Conservation (phyloP, 768 basidiomycete species). For the Boletus rex-veris region DNA sequence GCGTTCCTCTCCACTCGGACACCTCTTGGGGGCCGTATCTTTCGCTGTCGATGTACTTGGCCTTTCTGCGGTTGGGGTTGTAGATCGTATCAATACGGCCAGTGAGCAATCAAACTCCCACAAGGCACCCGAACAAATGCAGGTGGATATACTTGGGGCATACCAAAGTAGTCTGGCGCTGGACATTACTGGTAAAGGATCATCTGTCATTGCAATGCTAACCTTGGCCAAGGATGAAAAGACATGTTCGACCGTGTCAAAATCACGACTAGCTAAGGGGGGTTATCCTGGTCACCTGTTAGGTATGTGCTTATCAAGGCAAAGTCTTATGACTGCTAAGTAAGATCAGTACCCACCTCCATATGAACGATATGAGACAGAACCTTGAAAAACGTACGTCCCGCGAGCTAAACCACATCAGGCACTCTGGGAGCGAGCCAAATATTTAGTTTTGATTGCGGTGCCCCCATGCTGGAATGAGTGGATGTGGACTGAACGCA, state of each 20-base stretch:
- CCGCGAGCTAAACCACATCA: slow-evolving; percentile 14
- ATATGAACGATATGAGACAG: slow-evolving; percentile 11
- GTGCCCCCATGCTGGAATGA: not conserved
- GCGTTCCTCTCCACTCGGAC: not conserved
- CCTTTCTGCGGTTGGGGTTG: not conserved
- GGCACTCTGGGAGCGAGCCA: slow-evolving; percentile 8
- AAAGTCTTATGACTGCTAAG: slow-evolving; percentile 12
- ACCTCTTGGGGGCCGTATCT: not conserved
- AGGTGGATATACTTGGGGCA: not conserved
- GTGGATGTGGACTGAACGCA: not conserved
- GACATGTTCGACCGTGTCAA: slow-evolving; percentile 4
- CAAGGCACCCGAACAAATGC: not conserved
- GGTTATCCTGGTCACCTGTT: slow-evolving; percentile 26
- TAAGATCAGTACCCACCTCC: slow-evolving; percentile 12
- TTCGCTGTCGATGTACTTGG: not conserved
- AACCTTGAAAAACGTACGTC: slow-evolving; percentile 14
- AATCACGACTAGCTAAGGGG: slow-evolving; percentile 12
- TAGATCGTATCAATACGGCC: not conserved
- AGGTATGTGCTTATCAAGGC: slow-evolving; percentile 20
- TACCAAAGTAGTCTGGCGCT: not conserved
- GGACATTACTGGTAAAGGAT: slow-evolving; percentile 4
- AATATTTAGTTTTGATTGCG: slow-evolving; percentile 13
- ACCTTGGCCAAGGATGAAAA: slow-evolving; percentile 3
- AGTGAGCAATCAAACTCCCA: slow-evolving; percentile 1
- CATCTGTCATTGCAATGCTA: slow-evolving; percentile 3